These are phyloP conservation scores for Backusella westeae DNA, from an alignment of 192 early-diverging fungal species.

Conservation along the genomic window DNA sequence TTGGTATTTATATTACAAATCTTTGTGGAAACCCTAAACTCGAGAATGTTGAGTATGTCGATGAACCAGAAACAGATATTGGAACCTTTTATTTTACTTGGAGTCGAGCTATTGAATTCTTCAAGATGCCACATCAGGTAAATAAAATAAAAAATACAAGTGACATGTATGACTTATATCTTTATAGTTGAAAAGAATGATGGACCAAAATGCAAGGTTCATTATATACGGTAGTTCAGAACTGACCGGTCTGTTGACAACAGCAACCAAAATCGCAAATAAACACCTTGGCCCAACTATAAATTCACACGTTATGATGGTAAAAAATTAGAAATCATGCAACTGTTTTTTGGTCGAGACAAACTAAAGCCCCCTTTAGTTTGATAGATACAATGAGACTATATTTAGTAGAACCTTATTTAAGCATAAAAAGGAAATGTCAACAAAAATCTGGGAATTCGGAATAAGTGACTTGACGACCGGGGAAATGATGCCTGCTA, in stretches of 20 bases:
- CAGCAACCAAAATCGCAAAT: not conserved
- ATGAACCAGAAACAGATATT: not conserved
- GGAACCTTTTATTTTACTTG: not conserved
- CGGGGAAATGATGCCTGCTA: not conserved
- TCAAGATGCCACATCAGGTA: constrained; percentile 5
- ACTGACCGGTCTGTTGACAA: not conserved
- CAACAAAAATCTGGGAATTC: constrained; percentile 1
- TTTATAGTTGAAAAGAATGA: not conserved
- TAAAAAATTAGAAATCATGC: not conserved
- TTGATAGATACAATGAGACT: constrained; percentile 9
- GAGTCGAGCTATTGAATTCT: not conserved
- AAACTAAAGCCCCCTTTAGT: not conserved
- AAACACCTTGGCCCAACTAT: not conserved
- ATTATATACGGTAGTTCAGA: not conserved
- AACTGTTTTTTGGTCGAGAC: no score
- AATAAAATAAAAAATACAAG: no score
- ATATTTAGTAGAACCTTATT: not conserved
- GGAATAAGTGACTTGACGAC: not conserved
- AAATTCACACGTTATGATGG: constrained; percentile 1
- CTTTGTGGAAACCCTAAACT: not conserved
- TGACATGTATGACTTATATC: not conserved
- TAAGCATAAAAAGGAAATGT: not conserved
- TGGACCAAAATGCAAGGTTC: not conserved
- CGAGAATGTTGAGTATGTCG: not conserved
- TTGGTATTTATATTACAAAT: not conserved